Evolutionary conservation across 116 monocot species (phyloP).

Genomic region (Phalaenopsis hybrid): DNA sequence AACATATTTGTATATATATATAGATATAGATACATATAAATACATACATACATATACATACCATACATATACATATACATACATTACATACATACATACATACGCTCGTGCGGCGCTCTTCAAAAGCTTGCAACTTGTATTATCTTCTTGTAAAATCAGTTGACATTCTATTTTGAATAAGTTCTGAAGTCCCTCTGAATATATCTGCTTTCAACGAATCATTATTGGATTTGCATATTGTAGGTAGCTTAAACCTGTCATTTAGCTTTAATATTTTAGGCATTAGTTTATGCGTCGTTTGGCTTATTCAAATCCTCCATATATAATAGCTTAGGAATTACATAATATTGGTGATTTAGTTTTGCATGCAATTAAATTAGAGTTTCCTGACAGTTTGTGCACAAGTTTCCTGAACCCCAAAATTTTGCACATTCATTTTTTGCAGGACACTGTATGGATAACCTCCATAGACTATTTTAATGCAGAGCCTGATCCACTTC

Average conservation of each 20-base stretch:
- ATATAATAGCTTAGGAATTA: background rate
- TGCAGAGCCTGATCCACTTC: conserved; percentile 79
- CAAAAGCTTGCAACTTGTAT: too few species aligned
- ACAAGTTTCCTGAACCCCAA: background rate
- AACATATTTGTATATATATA: too few species aligned
- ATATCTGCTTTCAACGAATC: background rate
- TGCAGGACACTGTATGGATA: conserved; percentile 69
- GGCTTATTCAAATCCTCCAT: background rate
- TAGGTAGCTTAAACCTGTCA: background rate
- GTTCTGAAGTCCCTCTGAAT: too few species aligned
- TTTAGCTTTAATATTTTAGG: background rate
- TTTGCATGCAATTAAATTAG: background rate
- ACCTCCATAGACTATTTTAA: conserved; percentile 48
- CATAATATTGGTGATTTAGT: background rate
- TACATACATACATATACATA: too few species aligned
- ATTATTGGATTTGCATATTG: background rate
- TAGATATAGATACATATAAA: too few species aligned
- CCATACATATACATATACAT: too few species aligned
- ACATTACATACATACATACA: too few species aligned
- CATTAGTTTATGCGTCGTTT: background rate
- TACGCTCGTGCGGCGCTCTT: too few species aligned
- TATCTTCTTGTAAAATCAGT: too few species aligned
- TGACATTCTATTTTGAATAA: too few species aligned
- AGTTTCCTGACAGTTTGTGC: background rate
- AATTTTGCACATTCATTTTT: conserved; percentile 3